Conservation (phyloP, 345 rosid genomes). For the Pelargonium nanum region DNA sequence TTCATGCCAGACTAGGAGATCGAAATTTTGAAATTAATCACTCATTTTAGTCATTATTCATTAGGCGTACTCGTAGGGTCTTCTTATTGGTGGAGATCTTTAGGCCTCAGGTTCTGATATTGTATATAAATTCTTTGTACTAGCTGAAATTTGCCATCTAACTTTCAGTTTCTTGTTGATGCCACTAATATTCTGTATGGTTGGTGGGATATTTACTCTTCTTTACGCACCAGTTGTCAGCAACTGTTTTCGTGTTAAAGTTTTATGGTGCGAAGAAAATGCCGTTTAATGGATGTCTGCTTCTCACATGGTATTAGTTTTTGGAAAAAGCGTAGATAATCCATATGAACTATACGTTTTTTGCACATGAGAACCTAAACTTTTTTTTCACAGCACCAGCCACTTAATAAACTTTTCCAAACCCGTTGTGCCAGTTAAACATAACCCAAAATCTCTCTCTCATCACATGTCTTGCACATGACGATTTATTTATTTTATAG, state of each 20-base stretch:
- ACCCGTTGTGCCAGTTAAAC: too few species aligned
- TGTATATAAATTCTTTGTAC: not conserved
- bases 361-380: too few species aligned
- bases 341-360: too few species aligned
- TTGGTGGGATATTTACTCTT: not conserved
- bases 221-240: too few species aligned
- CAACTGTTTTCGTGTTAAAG: too few species aligned
- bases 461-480: too few species aligned
- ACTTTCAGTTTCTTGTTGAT: not conserved
- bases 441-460: too few species aligned
- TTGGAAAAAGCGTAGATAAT: too few species aligned
- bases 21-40: not conserved
- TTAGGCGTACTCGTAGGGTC: not conserved
- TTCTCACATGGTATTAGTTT: not conserved
- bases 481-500: too few species aligned
- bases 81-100: not conserved
- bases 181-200: not conserved
- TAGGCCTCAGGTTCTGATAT: not conserved
- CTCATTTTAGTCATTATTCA: not conserved
- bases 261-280: not conserved
- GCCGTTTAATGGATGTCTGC: not conserved
- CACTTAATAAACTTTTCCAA: too few species aligned
- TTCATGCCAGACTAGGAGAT: not conserved
- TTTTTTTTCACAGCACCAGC: too few species aligned
- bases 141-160: not conserved